These are phyloP conservation scores for Medicago truncatula DNA, from an alignment of 306 rosid genomes.

Conservation along the genomic window DNA sequence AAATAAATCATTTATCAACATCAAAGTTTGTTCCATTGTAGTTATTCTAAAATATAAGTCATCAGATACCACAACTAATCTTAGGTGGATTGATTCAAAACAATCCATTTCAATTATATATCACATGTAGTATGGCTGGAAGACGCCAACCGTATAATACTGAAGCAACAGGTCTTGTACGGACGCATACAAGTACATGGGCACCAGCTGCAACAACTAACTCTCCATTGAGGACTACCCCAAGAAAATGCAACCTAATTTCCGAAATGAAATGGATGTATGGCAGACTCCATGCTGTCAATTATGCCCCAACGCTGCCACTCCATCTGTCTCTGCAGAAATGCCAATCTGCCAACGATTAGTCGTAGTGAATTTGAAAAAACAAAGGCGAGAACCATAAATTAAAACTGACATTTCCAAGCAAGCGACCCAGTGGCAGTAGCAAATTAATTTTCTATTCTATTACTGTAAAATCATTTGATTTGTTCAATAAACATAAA, in stretches of 20 bases:
- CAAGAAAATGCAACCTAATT: constrained; percentile 29
- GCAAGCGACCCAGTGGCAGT: constrained; percentile 1
- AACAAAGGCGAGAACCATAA: constrained; percentile 7
- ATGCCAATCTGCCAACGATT: constrained; percentile 37
- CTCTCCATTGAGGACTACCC: constrained; percentile 45
- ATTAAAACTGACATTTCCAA: background rate
- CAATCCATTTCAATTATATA: constrained; percentile 35
- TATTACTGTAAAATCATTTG: background rate
- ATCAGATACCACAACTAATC: constrained; percentile 10
- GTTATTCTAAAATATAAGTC: constrained; percentile 12
- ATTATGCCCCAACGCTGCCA: constrained; percentile 45
- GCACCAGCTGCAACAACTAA: constrained; percentile 41
- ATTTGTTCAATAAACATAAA: constrained; percentile 15
- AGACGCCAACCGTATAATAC: constrained; percentile 43
- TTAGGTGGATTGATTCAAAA: constrained; percentile 27
- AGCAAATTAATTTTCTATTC: constrained; percentile 4
- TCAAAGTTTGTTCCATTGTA: constrained; percentile 9
- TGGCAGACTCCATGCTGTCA: constrained; percentile 22
- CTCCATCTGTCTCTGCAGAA: constrained; percentile 37
- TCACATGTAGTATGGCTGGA: constrained; percentile 30
- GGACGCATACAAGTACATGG: constrained; percentile 49
- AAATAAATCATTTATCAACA: constrained; percentile 24
- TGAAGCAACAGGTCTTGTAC: constrained; percentile 47
- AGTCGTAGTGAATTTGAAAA: background rate
- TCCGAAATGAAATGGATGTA: constrained; percentile 41